Percentiles rank a stretch among this genome's conserved stretches.
These are phyloP conservation scores for Alternaria triticina DNA, from an alignment of 2,329 filamentous ascomycete species.

Conservation along the genomic window DNA sequence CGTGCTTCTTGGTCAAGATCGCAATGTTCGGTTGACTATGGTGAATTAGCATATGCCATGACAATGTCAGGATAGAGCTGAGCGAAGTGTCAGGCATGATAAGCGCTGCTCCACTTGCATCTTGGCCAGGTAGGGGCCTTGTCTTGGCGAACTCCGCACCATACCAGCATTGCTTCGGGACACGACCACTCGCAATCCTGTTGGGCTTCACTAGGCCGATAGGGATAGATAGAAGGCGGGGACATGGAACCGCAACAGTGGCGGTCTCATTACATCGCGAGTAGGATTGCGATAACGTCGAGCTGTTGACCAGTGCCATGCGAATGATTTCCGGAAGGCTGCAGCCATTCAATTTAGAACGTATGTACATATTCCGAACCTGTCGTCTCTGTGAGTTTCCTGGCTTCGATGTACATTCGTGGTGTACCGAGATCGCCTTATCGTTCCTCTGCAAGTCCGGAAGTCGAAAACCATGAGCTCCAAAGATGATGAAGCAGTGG, in stretches of 20 bases:
- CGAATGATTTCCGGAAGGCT: background rate
- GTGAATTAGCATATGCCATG: background rate
- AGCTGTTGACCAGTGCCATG: background rate
- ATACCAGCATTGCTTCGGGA: background rate
- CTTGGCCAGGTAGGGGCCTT: background rate
- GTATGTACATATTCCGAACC: background rate
- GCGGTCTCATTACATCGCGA: background rate
- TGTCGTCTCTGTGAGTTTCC: background rate
- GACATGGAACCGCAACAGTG: background rate
- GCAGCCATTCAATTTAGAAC: background rate
- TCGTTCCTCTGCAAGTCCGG: too few relatives aligned
- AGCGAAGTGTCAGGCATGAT: background rate
- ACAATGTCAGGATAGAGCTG: background rate
- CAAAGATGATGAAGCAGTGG: background rate
- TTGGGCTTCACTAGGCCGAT: background rate
- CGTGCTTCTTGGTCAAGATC: background rate
- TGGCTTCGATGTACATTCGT: too few relatives aligned
- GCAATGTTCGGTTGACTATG: background rate
- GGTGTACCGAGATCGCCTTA: too few relatives aligned
- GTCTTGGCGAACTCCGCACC: background rate
- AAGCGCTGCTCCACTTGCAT: background rate
- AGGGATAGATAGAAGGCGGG: background rate
- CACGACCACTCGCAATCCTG: background rate
- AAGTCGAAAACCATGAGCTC: background rate
- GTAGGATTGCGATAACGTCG: background rate